phyloP scores from a whole-genome alignment of 139 green algal species.

The Dunaliella primolecta region DNA sequence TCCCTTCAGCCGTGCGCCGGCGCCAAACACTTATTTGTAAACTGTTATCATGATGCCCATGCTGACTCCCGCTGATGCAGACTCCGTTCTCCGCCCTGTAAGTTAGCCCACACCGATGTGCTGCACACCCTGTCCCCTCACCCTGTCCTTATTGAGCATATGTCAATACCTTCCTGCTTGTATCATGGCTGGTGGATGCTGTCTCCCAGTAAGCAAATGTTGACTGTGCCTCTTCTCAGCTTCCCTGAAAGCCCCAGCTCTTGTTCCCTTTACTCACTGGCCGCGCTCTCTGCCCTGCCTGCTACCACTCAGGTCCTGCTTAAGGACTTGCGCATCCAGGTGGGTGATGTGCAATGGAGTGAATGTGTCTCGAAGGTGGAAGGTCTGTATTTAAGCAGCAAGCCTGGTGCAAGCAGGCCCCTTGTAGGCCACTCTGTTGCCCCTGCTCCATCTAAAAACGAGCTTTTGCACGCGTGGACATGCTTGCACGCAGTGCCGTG shows the following conservation, averaged over 20 bases:
- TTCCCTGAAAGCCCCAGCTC: too few species aligned
- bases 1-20: too few species aligned
- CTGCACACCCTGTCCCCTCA: not conserved
- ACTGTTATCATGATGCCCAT: not conserved
- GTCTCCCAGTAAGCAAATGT: not conserved
- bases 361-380: too few species aligned
- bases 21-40: too few species aligned
- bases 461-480: too few species aligned
- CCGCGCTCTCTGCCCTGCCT: not conserved
- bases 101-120: too few species aligned
- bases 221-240: not conserved
- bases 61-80: not conserved
- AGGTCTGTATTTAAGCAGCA: too few species aligned
- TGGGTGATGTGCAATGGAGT: too few species aligned
- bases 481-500: conserved; percentile 30
- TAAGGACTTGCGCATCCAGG: not conserved
- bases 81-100: not conserved
- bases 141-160: not conserved
- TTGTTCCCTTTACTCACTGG: not conserved
- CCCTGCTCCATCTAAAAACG: too few species aligned
- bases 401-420: too few species aligned
- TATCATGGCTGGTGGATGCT: not conserved
- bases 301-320: not conserved
- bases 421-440: too few species aligned
- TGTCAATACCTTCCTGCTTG: not conserved